A percentile compares a stretch with the other conserved stretches of the same genome.
These are phyloP conservation scores for Neurospora sp. DNA, from an alignment of 495 filamentous ascomycete species.

Conservation along the genomic window DNA sequence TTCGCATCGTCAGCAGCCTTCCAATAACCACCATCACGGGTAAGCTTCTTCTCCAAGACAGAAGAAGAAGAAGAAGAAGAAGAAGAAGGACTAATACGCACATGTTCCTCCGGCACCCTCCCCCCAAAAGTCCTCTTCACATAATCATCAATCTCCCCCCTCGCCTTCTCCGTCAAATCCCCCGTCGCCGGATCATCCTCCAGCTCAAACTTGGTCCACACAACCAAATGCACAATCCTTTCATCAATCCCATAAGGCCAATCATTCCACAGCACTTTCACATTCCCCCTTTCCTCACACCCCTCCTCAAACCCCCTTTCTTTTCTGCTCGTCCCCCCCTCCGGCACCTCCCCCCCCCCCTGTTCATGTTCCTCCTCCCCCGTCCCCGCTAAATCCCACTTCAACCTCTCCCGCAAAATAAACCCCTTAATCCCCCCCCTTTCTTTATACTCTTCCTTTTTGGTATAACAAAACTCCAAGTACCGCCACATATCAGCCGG, in stretches of 20 bases:
- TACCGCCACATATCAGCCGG: constrained; percentile 69
- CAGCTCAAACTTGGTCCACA: constrained; percentile 78
- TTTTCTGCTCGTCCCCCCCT: background rate
- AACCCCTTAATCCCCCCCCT: constrained; percentile 62
- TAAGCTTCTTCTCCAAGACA: background rate
- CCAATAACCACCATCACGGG: background rate
- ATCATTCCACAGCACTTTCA: constrained; percentile 74
- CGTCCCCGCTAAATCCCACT: constrained; percentile 36
- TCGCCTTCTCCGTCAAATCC: constrained; percentile 53
- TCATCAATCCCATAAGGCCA: constrained; percentile 80
- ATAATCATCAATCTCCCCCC: constrained; percentile 55
- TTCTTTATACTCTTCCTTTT: constrained; percentile 53
- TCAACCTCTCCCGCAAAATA: constrained; percentile 52
- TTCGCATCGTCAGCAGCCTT: background rate
- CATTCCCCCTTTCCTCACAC: constrained; percentile 38
- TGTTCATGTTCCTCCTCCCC: too few species aligned
- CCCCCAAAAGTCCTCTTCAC: constrained; percentile 52
- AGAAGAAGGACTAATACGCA: constrained; percentile 16
- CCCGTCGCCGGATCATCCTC: constrained; percentile 55
- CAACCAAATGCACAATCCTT: constrained; percentile 68
- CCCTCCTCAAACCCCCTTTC: constrained; percentile 28
- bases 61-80: background rate
- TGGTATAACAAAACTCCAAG: constrained; percentile 48
- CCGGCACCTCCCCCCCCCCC: rapidly evolving
- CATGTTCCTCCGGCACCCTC: constrained; percentile 30